Conservation (phyloP, 148 eudicot species). For the Rhododendron ovatum region DNA sequence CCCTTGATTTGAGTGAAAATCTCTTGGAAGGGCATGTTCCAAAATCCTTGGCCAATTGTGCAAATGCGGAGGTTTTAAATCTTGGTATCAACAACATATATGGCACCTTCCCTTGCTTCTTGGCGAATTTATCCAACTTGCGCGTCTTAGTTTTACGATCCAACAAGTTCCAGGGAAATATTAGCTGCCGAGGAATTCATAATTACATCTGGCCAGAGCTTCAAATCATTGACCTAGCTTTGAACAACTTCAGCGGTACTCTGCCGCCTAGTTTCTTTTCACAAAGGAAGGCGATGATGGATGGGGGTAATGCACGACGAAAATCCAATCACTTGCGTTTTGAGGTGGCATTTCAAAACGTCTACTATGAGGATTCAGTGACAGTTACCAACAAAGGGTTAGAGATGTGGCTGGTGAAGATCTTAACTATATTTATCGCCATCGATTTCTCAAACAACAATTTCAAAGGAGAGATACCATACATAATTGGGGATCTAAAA, state of each 20-base stretch:
- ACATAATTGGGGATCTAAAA: constrained; percentile 13
- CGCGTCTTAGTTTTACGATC: constrained; percentile 43
- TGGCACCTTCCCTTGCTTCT: constrained; percentile 45
- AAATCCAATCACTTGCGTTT: not conserved
- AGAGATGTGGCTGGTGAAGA: constrained; percentile 36
- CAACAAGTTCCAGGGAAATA: not conserved
- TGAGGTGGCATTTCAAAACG: fast-evolving
- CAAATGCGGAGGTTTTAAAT: constrained; percentile 34
- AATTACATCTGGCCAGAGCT: constrained; percentile 21
- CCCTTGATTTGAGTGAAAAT: constrained; percentile 37
- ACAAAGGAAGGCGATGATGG: constrained; percentile 22
- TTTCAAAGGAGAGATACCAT: constrained; percentile 32
- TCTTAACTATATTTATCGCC: constrained; percentile 32
- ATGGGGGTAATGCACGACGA: not conserved
- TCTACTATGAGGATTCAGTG: constrained; percentile 21
- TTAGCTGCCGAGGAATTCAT: not conserved
- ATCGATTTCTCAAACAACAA: constrained; percentile 36
- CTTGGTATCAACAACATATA: constrained; percentile 37
- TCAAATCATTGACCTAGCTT: constrained; percentile 39
- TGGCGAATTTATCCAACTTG: constrained; percentile 25
- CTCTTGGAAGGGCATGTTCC: constrained; percentile 35
- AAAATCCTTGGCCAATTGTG: constrained; percentile 38
- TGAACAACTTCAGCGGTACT: constrained; percentile 28
- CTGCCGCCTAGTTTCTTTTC: not conserved
- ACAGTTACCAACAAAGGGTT: constrained; percentile 33